These are phyloP conservation scores for Urostyla sp. DNA, from an alignment of 73 alveolate species.

Conservation along the genomic window DNA sequence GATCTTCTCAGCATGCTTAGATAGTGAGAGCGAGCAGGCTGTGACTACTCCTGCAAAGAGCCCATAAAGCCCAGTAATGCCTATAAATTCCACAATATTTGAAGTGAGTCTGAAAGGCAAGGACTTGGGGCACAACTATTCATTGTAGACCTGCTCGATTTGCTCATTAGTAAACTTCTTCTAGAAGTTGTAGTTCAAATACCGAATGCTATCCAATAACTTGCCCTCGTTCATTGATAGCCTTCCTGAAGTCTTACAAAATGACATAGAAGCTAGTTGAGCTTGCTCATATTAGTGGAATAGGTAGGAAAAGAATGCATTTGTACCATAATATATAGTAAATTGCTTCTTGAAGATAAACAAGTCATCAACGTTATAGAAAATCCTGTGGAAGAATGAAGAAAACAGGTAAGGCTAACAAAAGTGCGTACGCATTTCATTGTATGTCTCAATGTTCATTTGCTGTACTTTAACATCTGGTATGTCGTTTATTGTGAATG, in stretches of 20 bases:
- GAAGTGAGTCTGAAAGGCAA: slow-evolving; percentile 61
- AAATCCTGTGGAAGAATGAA: slow-evolving; percentile 58
- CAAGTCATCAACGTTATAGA: slow-evolving; percentile 61
- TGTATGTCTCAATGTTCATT: slow-evolving; percentile 13
- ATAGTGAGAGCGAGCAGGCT: slow-evolving; percentile 20
- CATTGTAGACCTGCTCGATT: no score
- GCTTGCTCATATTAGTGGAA: slow-evolving; percentile 48
- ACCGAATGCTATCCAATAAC: not conserved
- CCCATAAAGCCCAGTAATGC: slow-evolving; percentile 58
- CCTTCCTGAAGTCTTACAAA: slow-evolving; percentile 68
- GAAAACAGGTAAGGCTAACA: slow-evolving; percentile 43
- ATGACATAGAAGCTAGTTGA: slow-evolving; percentile 13
- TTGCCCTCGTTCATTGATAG: slow-evolving; percentile 5
- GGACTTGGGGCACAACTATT: slow-evolving; percentile 1
- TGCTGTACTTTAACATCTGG: not conserved
- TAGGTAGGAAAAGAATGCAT: slow-evolving; percentile 53
- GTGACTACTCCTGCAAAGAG: slow-evolving; percentile 63
- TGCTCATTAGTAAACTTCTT: not conserved
- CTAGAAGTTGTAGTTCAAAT: not conserved
- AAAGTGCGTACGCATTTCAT: slow-evolving; percentile 22
- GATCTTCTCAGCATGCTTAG: slow-evolving; percentile 39
- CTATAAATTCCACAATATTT: slow-evolving; percentile 48
- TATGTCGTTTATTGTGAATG: not conserved
- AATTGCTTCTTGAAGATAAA: slow-evolving; percentile 63
- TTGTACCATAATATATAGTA: slow-evolving; percentile 53